Percentiles rank a stretch among this genome's conserved stretches.
phyloP scores from a whole-genome alignment of 2,329 filamentous ascomycete genomes.

The Calycina herbarum region DNA sequence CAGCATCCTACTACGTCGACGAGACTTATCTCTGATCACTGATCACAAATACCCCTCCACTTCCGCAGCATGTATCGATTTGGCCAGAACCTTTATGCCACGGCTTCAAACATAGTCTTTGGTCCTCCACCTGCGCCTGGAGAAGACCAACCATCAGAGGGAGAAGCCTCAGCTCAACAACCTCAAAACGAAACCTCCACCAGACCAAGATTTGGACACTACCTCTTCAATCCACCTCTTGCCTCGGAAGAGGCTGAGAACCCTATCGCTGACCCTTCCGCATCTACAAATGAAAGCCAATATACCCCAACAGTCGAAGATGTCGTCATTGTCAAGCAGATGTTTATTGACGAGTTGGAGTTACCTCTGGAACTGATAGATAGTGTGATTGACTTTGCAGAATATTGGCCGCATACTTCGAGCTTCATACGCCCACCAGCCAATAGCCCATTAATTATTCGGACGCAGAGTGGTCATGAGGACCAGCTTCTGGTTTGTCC shows the following conservation, averaged over 20 bases:
- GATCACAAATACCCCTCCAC: neutral
- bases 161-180: neutral
- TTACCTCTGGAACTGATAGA: constrained; percentile 59
- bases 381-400: constrained; percentile 56
- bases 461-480: constrained; percentile 31
- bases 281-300: neutral
- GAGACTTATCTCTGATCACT: neutral
- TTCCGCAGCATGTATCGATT: neutral
- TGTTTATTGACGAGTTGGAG: constrained; percentile 45
- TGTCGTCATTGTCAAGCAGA: constrained; percentile 49
- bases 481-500: constrained; percentile 45
- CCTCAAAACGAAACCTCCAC: neutral
- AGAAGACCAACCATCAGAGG: neutral
- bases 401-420: constrained; percentile 59
- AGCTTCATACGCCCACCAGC: constrained; percentile 29
- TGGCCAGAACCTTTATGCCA: neutral
- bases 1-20: neutral
- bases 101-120: neutral
- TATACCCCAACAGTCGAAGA: constrained; percentile 47
- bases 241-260: neutral
- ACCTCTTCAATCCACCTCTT: constrained; percentile 13
- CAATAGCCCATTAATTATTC: constrained; percentile 15
- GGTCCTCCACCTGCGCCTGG: neutral
- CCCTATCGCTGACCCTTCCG: neutral
- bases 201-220: neutral